Base-by-base conservation (phyloP, 2,329 filamentous ascomycete species). In the Aureobasidium leucospermi region DNA sequence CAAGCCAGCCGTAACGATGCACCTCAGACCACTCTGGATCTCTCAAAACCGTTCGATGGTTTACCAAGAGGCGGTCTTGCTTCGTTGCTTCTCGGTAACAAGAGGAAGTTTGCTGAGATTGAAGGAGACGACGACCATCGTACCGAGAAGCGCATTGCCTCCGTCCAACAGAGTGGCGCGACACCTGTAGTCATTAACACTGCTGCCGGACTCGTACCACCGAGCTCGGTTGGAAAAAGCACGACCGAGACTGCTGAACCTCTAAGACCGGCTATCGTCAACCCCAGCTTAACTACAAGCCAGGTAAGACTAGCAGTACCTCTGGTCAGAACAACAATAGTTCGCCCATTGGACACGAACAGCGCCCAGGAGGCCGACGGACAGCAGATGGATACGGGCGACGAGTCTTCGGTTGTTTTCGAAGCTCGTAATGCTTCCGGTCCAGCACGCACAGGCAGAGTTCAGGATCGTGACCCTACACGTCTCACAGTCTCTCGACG, bases 21-120 rank as follows among this genome's bases (percentile, higher is more conserved):
- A 0, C 90, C 91, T 0, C 88, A 92, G 67, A 88, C 89, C 10
- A 85, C 93, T 19, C 76, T 99, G 8, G 94, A 99, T 72, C 80
- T 99, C 2, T 94, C 90, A 15, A 96, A 94, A 68, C 94, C 94
- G 0, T 96, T 92, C 64, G 93, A 99, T 65, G 92, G 93, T 1
- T 79, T 97, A 43, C 94, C 94, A 0, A 90, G 89, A 70, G 94
- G 94, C 28, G 94, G 94, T 2, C 81, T 99, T 16, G 85, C 89
- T 1, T 82, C 90, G 2, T 84, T 99, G 76, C 77, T 99, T 1
- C 81, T 97, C 19, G 94, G 94, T 0, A 99, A 96, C 71, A 99
- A 97, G 75, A 83, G 94, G 29, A 96, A 94, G 68, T 85, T 88
- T 49, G 82, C 85, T 15, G 81, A 83, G 6, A 74, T 88, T 4